Evolutionary conservation across 208 protist species (phyloP), one percentile per base, ranked within the genome.

Genomic region (Acanthamoeba sp.): DNA sequence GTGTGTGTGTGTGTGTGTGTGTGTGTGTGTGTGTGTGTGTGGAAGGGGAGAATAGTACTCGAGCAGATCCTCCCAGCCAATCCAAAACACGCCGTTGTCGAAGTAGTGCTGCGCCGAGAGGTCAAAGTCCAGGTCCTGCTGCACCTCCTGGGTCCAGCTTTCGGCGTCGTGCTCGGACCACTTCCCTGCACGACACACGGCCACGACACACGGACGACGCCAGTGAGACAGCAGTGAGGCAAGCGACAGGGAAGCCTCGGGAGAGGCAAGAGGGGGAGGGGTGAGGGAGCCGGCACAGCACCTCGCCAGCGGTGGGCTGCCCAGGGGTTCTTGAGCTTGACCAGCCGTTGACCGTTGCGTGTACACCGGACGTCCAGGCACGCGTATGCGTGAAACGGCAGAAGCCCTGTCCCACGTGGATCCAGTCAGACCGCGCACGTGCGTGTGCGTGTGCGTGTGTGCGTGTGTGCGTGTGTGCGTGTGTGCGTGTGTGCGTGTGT

Each of bases 271-370:
- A n/a, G n/a, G n/a, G n/a, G n/a, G n/a, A n/a, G n/a, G n/a, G n/a
- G n/a, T n/a, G n/a, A n/a, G n/a, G n/a, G n/a, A n/a, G n/a, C n/a
- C n/a, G n/a, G n/a, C n/a, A n/a, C n/a, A 80, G 5, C 36, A 92
- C 88, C 88, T 78, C 50, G 20, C 88, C 88, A 93, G 55, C 88
- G 88, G 38, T 93, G 57, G 14, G 34, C 40, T 0, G 88, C 36
- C 88, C 88, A 93, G 5, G 88, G 88, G 64, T 93, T 93, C 88
- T 93, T 93, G 29, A 93, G 50, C 45, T 93, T 93, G 34, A 93
- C 55, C 12, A 93, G 50, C 29, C 88, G 14, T 22, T 93, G 59
- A n/a, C 88, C 88, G 32, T 32, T 7, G 20, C 32, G 14, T 12
- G 84, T 78, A 40, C n/a, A 34, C 20, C 88, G 88, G 27, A 93